phyloP scores from a whole-genome alignment of 1,139 yeast genomes.

The Kodamaea sp. region DNA sequence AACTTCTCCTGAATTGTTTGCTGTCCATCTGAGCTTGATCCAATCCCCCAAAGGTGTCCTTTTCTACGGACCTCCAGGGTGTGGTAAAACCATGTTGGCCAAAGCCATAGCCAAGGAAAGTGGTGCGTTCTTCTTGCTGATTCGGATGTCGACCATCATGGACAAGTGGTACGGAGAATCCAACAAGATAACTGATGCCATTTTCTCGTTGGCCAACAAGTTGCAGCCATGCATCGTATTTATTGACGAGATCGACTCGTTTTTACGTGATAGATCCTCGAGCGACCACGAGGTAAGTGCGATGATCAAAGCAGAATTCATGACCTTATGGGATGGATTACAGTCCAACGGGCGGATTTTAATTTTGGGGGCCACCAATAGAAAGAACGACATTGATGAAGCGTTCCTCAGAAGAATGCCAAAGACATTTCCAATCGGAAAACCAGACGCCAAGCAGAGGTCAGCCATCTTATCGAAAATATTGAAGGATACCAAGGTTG shows the following conservation, averaged over 20 bases:
- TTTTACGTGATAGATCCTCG: slow-evolving; percentile 81
- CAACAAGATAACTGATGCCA: slow-evolving; percentile 90
- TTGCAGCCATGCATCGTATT: slow-evolving; percentile 93
- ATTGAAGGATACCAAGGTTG: slow-evolving; percentile 63
- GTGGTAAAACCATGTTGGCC: slow-evolving; percentile 97
- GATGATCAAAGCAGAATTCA: slow-evolving; percentile 91
- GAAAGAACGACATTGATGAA: slow-evolving; percentile 87
- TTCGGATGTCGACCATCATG: slow-evolving; percentile 92
- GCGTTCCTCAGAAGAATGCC: slow-evolving; percentile 95
- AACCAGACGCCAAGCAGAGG: slow-evolving; percentile 74
- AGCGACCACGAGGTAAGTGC: slow-evolving; percentile 96
- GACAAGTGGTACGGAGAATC: slow-evolving; percentile 99
- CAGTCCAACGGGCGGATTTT: slow-evolving; percentile 74
- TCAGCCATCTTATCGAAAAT: slow-evolving; percentile 65
- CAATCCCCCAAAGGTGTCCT: slow-evolving; percentile 95
- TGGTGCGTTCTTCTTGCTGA: slow-evolving; percentile 88
- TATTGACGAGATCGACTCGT: slow-evolving; percentile 95
- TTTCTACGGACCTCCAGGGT: slow-evolving; percentile 95
- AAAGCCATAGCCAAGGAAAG: slow-evolving; percentile 93
- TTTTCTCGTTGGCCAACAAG: slow-evolving; percentile 86
- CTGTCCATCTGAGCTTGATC: slow-evolving; percentile 61
- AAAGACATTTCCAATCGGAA: slow-evolving; percentile 76
- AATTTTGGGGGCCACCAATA: slow-evolving; percentile 93
- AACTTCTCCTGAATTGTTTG: slow-evolving; percentile 68
- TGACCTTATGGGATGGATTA: slow-evolving; percentile 97